Evolutionary conservation across 2,329 filamentous ascomycete species (phyloP), one percentile per base, ranked within the genome.

Genomic region (Penicillium sp.): DNA sequence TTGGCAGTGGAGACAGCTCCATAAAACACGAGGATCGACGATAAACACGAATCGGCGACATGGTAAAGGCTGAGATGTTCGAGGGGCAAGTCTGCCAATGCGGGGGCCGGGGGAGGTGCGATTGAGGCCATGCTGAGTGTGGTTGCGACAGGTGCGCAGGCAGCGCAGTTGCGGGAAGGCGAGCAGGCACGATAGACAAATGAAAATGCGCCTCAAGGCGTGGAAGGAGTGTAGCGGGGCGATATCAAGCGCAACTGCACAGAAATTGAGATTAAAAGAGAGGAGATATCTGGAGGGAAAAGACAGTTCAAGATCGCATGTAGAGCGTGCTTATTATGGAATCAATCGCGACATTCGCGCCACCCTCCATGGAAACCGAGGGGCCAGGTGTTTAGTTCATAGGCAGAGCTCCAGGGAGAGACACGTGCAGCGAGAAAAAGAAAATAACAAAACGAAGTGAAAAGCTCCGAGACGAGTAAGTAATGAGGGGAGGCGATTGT

Each of bases 1-100:
- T 96, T 95, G 67, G 90, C 87, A 41, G 91, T 95, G 29, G 92
- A 92, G 44, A 93, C 93, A 14, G 92, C 85, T 13, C 93, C 93
- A 73, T 97, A 90, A 81, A 97, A 97, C 73, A 97, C 83, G 63
- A 97, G 82, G 64, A 97, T 81, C 48, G 92, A 75, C 86, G 58
- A 92, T 81, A 76, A 92, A 83, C 74, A 87, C 57, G 90, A 86
- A 75, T 99, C 94, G 72, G 87, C 88, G 65, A 91, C 86, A 77
- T 95, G 88, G 81, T 95, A 97, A 67, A 97, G 89, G 69, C 85
- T 87, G 73, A 97, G 84, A 72, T 89, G 83, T 73, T 93, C 89
- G 72, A 89, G 82, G 73, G 90, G 88, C 73, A 96, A 82, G 69
- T 85, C 78, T 51, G 82, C 85, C 79, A 92, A 83, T 75, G 90